Percentiles rank a stretch among this genome's conserved stretches.
Conservation (phyloP, 2,329 filamentous ascomycete species). For the Phialophora macrospora region DNA sequence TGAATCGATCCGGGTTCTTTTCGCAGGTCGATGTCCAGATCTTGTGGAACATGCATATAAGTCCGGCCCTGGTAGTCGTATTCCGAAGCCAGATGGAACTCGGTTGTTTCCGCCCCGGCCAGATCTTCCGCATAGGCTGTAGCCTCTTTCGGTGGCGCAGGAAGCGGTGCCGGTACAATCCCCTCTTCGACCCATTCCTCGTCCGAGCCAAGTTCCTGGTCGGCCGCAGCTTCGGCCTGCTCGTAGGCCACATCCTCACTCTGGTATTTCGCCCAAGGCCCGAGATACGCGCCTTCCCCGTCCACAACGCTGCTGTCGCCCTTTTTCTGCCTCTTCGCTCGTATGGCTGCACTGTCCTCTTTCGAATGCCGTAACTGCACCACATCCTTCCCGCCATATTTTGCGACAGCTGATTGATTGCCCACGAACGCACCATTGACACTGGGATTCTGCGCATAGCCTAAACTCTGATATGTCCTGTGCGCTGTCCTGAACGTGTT, state of each 20-base stretch:
- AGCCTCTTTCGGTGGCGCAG: slow-evolving; percentile 56
- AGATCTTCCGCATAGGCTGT: slow-evolving; percentile 60
- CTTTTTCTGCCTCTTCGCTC: slow-evolving; percentile 80
- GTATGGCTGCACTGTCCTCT: slow-evolving; percentile 69
- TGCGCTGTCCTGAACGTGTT: slow-evolving; percentile 88
- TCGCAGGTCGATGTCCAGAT: slow-evolving; percentile 80
- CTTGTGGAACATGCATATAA: slow-evolving; percentile 96
- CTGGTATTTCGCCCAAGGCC: slow-evolving; percentile 89
- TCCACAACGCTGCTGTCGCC: slow-evolving; percentile 83
- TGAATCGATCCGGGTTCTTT: slow-evolving; percentile 80
- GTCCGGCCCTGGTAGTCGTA: slow-evolving; percentile 94
- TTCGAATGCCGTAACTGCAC: slow-evolving; percentile 66
- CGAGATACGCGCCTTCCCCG: slow-evolving; percentile 85
- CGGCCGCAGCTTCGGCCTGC: slow-evolving; percentile 69
- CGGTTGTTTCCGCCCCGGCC: slow-evolving; percentile 76
- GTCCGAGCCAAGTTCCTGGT: slow-evolving; percentile 74
- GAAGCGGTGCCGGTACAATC: slow-evolving; percentile 58
- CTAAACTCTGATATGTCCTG: slow-evolving; percentile 73
- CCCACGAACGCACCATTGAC: slow-evolving; percentile 53
- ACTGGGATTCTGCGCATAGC: slow-evolving; percentile 58
- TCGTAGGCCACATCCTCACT: slow-evolving; percentile 73
- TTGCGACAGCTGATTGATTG: slow-evolving; percentile 52
- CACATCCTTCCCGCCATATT: slow-evolving; percentile 58
- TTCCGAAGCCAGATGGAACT: slow-evolving; percentile 81
- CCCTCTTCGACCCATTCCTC: slow-evolving; percentile 82